A percentile compares a stretch with the other conserved stretches of the same genome.
Evolutionary conservation across 2,329 filamentous ascomycete genomes (phyloP).

Genomic region (Colletotrichum eleusines): DNA sequence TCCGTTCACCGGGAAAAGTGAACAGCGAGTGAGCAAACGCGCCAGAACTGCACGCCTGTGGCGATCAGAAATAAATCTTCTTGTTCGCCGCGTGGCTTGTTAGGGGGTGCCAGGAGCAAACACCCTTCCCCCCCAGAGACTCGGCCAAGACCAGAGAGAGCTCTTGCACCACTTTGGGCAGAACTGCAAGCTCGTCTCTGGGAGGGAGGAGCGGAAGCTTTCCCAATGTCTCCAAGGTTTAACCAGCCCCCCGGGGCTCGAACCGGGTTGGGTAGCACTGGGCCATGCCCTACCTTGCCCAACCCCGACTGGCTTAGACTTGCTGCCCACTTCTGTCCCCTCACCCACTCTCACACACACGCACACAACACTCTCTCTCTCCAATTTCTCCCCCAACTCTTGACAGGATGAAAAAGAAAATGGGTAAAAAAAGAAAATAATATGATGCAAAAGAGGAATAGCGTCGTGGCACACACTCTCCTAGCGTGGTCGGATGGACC

Average conservation of each 20-base stretch:
- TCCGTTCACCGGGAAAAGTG: conserved; percentile 13
- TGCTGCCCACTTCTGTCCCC: conserved; percentile 21
- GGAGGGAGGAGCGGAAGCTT: background rate
- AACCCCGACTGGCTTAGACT: conserved; percentile 18
- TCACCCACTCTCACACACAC: conserved; percentile 17
- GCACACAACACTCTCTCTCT: conserved; percentile 14
- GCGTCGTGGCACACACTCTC: conserved; percentile 6
- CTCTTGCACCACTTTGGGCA: conserved; percentile 14
- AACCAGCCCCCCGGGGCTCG: conserved; percentile 35
- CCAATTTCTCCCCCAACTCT: conserved; percentile 32
- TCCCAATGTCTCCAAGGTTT: conserved; percentile 29
- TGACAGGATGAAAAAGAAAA: conserved; percentile 1
- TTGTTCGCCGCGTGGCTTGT: conserved; percentile 12
- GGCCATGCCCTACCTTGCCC: conserved; percentile 23
- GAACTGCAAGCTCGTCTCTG: conserved; percentile 30
- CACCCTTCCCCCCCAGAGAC: conserved; percentile 19
- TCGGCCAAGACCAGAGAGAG: conserved; percentile 1
- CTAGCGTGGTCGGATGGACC: conserved; percentile 8
- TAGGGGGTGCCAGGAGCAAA: conserved; percentile 4
- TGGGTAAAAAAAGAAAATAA: background rate
- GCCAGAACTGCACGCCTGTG: background rate
- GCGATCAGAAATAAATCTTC: background rate
- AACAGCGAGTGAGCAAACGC: conserved; percentile 4
- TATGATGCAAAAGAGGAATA: conserved; percentile 32
- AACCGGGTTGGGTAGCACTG: conserved; percentile 39